These are phyloP conservation scores for Talaromyces verruculosus DNA, from an alignment of 2,329 filamentous ascomycete genomes.

Conservation along the genomic window DNA sequence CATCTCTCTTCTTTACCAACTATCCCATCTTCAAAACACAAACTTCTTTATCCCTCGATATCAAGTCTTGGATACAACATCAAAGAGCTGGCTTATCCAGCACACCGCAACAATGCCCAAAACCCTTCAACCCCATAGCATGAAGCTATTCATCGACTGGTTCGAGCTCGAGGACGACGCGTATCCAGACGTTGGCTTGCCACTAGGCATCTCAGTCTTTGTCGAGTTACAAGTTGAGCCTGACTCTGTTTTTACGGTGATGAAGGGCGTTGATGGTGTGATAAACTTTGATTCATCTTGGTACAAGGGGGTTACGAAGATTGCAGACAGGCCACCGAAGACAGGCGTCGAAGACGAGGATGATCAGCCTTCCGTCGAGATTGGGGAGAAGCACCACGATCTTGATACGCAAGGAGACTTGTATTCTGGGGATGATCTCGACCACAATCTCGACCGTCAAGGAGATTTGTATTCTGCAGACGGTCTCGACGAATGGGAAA, in stretches of 20 bases:
- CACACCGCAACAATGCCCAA: not conserved
- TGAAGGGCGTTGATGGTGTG: not conserved
- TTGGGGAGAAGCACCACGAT: not conserved
- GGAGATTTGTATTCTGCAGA: not conserved
- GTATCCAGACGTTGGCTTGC: not conserved
- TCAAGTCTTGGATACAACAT: not conserved
- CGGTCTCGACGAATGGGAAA: not conserved
- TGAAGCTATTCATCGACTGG: not conserved
- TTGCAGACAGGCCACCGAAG: not conserved
- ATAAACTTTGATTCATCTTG: not conserved
- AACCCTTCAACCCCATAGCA: not conserved
- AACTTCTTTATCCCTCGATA: not conserved
- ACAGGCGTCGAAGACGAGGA: not conserved
- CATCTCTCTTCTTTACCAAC: not conserved
- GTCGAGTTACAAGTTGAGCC: not conserved
- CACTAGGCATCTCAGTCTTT: not conserved
- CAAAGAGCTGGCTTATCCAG: slow-evolving; percentile 2
- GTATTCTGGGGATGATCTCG: no score
- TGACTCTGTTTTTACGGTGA: not conserved
- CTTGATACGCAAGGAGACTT: not conserved
- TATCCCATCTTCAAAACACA: not conserved
- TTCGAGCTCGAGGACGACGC: not conserved
- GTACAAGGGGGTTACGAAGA: not conserved
- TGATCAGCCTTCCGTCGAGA: not conserved
- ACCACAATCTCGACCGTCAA: no score